These are phyloP conservation scores for Trichocladium uniseriatum DNA, from an alignment of 495 filamentous ascomycete species.

Conservation along the genomic window DNA sequence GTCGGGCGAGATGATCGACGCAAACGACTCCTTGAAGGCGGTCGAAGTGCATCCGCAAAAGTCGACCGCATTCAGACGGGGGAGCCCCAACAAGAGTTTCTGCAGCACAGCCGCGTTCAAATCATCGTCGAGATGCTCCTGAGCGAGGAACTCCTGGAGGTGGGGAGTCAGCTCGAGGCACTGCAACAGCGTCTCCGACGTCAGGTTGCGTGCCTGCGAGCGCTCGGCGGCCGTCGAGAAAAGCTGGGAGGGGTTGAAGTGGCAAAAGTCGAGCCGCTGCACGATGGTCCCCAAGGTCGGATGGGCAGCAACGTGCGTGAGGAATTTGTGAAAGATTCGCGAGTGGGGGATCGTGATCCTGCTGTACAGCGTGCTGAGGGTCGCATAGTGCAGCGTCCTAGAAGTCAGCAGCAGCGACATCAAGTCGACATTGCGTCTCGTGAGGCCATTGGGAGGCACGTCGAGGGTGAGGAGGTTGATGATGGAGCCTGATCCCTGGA, in stretches of 20 bases:
- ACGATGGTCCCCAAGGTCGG: slow-evolving; percentile 69
- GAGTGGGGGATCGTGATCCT: slow-evolving; percentile 85
- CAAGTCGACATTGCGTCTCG: slow-evolving; percentile 72
- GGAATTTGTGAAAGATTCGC: slow-evolving; percentile 76
- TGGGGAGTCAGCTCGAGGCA: slow-evolving; percentile 69
- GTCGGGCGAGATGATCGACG: slow-evolving; percentile 27
- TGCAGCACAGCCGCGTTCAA: slow-evolving; percentile 56
- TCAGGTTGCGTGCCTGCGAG: slow-evolving; percentile 70
- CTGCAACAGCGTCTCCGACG: slow-evolving; percentile 61
- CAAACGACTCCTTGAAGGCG: slow-evolving; percentile 54
- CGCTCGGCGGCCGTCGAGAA: slow-evolving; percentile 76
- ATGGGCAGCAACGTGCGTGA: slow-evolving; percentile 61
- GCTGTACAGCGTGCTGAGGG: slow-evolving; percentile 67
- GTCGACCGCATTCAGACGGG: slow-evolving; percentile 61
- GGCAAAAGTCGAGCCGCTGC: slow-evolving; percentile 74
- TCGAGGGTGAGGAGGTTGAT: slow-evolving; percentile 68
- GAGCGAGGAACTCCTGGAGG: slow-evolving; percentile 70
- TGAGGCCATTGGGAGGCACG: slow-evolving; percentile 66
- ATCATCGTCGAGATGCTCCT: slow-evolving; percentile 79
- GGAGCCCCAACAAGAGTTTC: slow-evolving; percentile 66
- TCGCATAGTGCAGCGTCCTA: slow-evolving; percentile 63
- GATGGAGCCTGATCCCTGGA: slow-evolving; percentile 51
- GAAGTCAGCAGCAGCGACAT: slow-evolving; percentile 71
- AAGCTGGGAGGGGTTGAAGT: slow-evolving; percentile 76
- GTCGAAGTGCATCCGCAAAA: slow-evolving; percentile 72